A percentile compares a stretch with the other conserved stretches of the same genome.
Conservation (phyloP, 495 filamentous ascomycete genomes). For the Neurospora cerealis region DNA sequence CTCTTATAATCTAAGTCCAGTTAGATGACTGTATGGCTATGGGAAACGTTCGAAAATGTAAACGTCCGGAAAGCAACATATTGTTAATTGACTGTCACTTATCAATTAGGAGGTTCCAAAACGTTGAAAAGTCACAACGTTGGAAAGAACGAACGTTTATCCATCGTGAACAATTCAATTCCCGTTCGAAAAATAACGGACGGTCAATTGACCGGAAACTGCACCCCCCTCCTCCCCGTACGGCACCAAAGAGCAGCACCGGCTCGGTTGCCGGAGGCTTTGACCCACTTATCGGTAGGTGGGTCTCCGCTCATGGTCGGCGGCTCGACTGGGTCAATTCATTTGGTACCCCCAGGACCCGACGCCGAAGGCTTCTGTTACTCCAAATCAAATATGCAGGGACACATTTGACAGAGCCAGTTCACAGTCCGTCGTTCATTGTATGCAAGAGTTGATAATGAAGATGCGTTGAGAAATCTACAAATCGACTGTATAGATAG, state of each 20-base stretch:
- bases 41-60: too few relatives aligned
- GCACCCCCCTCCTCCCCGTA: too few relatives aligned
- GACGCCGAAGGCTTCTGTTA: background rate
- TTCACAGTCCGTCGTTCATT: background rate
- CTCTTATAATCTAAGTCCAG: too few relatives aligned
- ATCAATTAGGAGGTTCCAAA: too few relatives aligned
- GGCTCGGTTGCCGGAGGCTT: background rate
- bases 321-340: background rate
- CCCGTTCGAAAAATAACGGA: too few relatives aligned
- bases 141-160: too few relatives aligned
- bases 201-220: too few relatives aligned
- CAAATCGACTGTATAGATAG: background rate
- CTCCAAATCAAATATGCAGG: background rate
- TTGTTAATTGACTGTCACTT: too few relatives aligned
- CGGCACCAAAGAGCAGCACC: background rate
- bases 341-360: background rate
- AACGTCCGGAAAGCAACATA: too few relatives aligned
- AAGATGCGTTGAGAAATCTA: background rate
- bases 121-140: too few relatives aligned
- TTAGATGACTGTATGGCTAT: too few relatives aligned
- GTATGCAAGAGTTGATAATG: background rate
- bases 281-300: background rate
- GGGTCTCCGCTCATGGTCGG: background rate
- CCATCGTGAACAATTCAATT: too few relatives aligned
- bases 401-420: background rate